Evolutionary conservation across 225 moss, liverwort and hornwort species (phyloP).

Genomic region (Bryoerythrophyllum caledonicum): DNA sequence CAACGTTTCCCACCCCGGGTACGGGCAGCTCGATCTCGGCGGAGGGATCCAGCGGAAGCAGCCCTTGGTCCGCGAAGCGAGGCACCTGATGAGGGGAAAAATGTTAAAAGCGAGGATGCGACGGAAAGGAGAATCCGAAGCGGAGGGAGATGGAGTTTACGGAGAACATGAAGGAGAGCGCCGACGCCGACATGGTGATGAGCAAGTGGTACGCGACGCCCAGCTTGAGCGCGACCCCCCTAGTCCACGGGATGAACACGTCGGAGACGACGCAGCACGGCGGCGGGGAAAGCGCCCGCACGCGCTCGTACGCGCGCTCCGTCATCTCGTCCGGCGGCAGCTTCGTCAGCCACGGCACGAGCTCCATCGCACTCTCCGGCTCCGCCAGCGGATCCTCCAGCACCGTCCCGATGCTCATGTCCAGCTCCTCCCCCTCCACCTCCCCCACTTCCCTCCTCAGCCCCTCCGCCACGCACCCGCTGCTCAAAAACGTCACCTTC

Average conservation of each 20-base stretch:
- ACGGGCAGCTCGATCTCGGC: background rate
- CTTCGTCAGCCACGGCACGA: slow-evolving; percentile 29
- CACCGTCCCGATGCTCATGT: slow-evolving; percentile 9
- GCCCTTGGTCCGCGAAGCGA: slow-evolving; percentile 10
- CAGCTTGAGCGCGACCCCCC: background rate
- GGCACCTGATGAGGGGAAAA: slow-evolving; percentile 17
- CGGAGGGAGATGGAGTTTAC: slow-evolving; percentile 11
- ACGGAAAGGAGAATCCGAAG: background rate
- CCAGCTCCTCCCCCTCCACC: background rate
- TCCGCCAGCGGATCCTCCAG: slow-evolving; percentile 34
- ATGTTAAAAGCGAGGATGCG: background rate
- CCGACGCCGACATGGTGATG: slow-evolving; percentile 35
- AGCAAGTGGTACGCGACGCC: slow-evolving; percentile 26
- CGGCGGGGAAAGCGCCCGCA: slow-evolving; percentile 21
- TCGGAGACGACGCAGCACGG: slow-evolving; percentile 41
- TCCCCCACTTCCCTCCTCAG: slow-evolving; percentile 23
- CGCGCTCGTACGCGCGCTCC: background rate
- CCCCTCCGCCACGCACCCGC: slow-evolving; percentile 1
- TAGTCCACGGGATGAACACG: slow-evolving; percentile 6
- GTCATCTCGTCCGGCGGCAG: slow-evolving; percentile 23
- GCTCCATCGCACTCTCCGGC: background rate
- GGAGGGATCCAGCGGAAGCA: slow-evolving; percentile 14
- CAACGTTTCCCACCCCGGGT: slow-evolving; percentile 20
- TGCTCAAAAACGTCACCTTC: slow-evolving; percentile 28
- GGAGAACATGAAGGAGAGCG: slow-evolving; percentile 33